Conservation (phyloP, 164 flowering plant genomes). For the Liquidambar formosana region DNA sequence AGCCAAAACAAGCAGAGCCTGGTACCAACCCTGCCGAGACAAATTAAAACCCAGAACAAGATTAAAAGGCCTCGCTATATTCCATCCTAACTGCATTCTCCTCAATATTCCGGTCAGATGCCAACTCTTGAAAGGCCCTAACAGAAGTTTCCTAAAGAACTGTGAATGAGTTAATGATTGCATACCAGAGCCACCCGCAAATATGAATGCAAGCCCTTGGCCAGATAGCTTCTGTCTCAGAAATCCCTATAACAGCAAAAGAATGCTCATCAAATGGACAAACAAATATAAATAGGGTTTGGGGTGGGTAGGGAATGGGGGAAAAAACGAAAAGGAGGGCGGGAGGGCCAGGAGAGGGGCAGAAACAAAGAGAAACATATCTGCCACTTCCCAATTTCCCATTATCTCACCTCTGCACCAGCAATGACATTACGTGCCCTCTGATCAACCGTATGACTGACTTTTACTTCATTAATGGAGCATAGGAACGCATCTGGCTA, state of each 20-base stretch:
- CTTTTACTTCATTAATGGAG: slow-evolving; percentile 90
- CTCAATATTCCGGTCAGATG: neutral
- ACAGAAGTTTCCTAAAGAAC: neutral
- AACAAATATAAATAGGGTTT: neutral
- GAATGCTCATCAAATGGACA: slow-evolving; percentile 3
- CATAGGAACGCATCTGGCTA: slow-evolving; percentile 99
- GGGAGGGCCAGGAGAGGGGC: too few relatives aligned
- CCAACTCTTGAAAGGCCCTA: neutral
- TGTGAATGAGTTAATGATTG: neutral
- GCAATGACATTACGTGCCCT: slow-evolving; percentile 65
- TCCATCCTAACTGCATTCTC: neutral
- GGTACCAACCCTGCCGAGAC: neutral
- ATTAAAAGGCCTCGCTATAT: neutral
- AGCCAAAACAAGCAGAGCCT: neutral
- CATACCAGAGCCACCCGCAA: slow-evolving; percentile 97
- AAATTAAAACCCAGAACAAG: neutral
- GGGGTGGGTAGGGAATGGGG: neutral
- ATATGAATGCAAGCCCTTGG: slow-evolving; percentile 90
- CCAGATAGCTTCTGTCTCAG: slow-evolving; percentile 89
- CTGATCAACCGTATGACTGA: slow-evolving; percentile 72
- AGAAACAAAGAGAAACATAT: neutral
- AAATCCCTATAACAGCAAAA: slow-evolving; percentile 55
- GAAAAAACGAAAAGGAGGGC: neutral
- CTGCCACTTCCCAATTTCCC: neutral
- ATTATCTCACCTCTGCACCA: slow-evolving; percentile 74